Evolutionary conservation across 2,329 filamentous ascomycete species (phyloP), one percentile per base, ranked within the genome.

Genomic region (Ceratocystis papillata): DNA sequence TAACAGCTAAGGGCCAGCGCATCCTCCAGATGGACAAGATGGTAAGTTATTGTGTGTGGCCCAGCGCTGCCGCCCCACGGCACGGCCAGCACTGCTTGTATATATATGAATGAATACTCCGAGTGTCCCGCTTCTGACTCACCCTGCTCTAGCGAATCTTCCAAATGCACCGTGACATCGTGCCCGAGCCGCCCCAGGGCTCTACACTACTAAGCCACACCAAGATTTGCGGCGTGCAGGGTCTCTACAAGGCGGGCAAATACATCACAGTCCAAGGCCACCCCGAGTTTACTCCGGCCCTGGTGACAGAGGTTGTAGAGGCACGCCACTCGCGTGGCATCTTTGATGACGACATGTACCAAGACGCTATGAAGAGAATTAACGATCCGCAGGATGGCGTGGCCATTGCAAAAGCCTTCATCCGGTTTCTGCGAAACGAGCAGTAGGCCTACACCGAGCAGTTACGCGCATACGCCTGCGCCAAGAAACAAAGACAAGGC

Each of bases 81-180:
- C 48, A 53, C 5, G 8, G 22, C 8, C 22, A 15, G n/a, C n/a
- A 6, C 6, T 50, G 17, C n/a, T 5, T 50, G n/a, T 50, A n/a
- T 7, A 22, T 22, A 22, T n/a, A 8, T 7, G 30, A 20, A 50
- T 37, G 8, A 10, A 37, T 37, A 12, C 33, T 12, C 33, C 15
- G 5, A 20, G 17, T 48, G 45, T 5, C 22, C 10, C 10, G 1
- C 55, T 41, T 20, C 22, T 45, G 10, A 17, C 12, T 33, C n/a
- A 5, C 0, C 20, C 2, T 30, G 44, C 64, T 17, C 22, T 70
- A 88, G 86, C 80, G 80, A 28, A 82, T 95, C 68, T 87, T 92
- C 73, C 89, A 96, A 75, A 93, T 95, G 88, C 90, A 96, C 75
- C 83, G 85, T 69, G 90, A 96, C 73, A 82, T 87, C 46, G 87